These are phyloP conservation scores for Prosopis cineraria DNA, from an alignment of 306 rosid genomes.

Conservation along the genomic window DNA sequence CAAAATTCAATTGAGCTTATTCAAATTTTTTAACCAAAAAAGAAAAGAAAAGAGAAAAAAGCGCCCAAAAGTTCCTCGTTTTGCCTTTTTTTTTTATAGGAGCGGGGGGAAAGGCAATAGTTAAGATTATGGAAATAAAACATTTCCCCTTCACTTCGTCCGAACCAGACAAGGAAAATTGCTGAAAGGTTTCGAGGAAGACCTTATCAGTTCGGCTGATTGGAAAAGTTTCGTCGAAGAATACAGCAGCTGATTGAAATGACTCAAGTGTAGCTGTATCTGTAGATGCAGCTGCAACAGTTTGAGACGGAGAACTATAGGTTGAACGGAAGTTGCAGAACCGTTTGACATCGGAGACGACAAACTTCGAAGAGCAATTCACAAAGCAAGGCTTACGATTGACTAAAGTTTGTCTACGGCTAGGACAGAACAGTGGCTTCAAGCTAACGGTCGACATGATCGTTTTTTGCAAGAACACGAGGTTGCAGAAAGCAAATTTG, in stretches of 20 bases:
- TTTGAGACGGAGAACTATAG: slow-evolving; percentile 35
- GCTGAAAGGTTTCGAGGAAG: slow-evolving; percentile 29
- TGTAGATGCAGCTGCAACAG: slow-evolving; percentile 46
- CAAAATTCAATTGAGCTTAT: slow-evolving; percentile 3
- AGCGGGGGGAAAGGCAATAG: too few species aligned
- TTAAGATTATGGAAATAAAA: not conserved
- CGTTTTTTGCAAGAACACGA: slow-evolving; percentile 31
- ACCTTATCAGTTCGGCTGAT: slow-evolving; percentile 62
- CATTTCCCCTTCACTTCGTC: not conserved
- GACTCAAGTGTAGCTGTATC: slow-evolving; percentile 47
- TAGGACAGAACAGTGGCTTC: slow-evolving; percentile 49
- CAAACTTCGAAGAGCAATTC: slow-evolving; percentile 31
- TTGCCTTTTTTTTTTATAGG: not conserved
- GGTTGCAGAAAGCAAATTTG: not conserved
- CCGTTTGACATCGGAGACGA: slow-evolving; percentile 36
- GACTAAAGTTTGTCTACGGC: slow-evolving; percentile 23
- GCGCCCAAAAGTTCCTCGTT: slow-evolving; percentile 17
- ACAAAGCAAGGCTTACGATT: slow-evolving; percentile 32
- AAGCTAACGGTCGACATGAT: slow-evolving; percentile 64
- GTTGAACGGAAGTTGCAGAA: slow-evolving; percentile 48
- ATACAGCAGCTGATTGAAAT: slow-evolving; percentile 45
- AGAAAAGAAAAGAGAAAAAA: not conserved
- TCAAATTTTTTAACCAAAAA: not conserved
- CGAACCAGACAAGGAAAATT: not conserved
- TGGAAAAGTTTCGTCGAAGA: slow-evolving; percentile 55